A percentile compares a stretch with the other conserved stretches of the same genome.
phyloP scores from a whole-genome alignment of 2,329 filamentous ascomycete genomes.

The Biscogniauxia sp. region DNA sequence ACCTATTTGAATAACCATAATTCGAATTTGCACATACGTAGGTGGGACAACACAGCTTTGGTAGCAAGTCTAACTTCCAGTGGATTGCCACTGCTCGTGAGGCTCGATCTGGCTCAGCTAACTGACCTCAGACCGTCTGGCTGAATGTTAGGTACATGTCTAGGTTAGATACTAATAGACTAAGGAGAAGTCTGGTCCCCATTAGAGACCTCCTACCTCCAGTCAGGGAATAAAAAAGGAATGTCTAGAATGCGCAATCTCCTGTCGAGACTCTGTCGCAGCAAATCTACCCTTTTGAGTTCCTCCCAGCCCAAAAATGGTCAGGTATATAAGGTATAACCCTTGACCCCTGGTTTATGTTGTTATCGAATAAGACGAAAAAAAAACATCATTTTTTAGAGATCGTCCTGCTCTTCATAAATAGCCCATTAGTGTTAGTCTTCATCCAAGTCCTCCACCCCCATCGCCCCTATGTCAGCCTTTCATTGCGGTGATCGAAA shows the following conservation, averaged over 20 bases:
- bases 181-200: too few species aligned
- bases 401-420: neutral
- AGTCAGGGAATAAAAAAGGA: neutral
- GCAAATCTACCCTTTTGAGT: neutral
- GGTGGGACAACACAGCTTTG: neutral
- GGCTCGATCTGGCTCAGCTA: neutral
- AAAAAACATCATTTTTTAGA: neutral
- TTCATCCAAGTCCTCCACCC: neutral
- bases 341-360: neutral
- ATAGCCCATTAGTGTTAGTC: neutral
- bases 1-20: too few species aligned
- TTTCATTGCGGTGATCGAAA: neutral
- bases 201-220: neutral
- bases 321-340: neutral
- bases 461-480: neutral
- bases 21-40: too few species aligned
- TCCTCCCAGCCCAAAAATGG: neutral
- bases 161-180: neutral
- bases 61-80: neutral
- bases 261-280: neutral
- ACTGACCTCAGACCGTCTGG: neutral
- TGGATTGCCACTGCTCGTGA: neutral
- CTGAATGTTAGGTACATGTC: neutral
- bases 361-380: neutral
- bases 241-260: neutral